These are phyloP conservation scores for Cryptosporidium tyzzeri DNA, from an alignment of 169 alveolate genomes.

Conservation along the genomic window DNA sequence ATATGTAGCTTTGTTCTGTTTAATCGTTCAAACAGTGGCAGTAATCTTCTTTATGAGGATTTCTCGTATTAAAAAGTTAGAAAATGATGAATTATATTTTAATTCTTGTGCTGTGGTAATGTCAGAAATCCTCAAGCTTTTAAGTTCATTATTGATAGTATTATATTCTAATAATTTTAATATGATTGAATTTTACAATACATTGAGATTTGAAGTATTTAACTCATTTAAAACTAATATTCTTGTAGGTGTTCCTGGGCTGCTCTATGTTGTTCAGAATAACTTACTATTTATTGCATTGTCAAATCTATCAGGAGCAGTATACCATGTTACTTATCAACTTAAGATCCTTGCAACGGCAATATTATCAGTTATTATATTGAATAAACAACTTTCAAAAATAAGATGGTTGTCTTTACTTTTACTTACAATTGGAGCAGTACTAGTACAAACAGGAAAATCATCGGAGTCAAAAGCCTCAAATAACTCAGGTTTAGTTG, in stretches of 20 bases:
- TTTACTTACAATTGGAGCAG: conserved; percentile 78
- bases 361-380: conserved; percentile 78
- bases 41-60: conserved; percentile 69
- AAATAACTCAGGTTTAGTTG: not conserved
- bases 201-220: conserved; percentile 37
- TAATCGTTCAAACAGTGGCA: conserved; percentile 63
- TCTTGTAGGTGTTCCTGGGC: conserved; percentile 81
- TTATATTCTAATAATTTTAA: not conserved
- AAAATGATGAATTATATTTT: conserved; percentile 28
- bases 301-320: conserved; percentile 83
- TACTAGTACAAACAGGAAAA: conserved; percentile 73
- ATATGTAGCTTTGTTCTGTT: conserved; percentile 50
- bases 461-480: not conserved
- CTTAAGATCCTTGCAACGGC: conserved; percentile 85
- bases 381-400: conserved; percentile 66
- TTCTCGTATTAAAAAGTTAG: conserved; percentile 12
- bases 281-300: conserved; percentile 81
- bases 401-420: conserved; percentile 78
- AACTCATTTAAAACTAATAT: conserved; percentile 38
- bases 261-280: conserved; percentile 83
- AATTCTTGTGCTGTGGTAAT: conserved; percentile 71
- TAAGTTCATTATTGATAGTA: conserved; percentile 31
- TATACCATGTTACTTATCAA: conserved; percentile 82
- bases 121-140: conserved; percentile 46
- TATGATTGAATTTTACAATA: not conserved